Percentiles rank a stretch among this genome's conserved stretches.
phyloP scores from a whole-genome alignment of 2,329 filamentous ascomycete genomes.

The Didymella exigua region DNA sequence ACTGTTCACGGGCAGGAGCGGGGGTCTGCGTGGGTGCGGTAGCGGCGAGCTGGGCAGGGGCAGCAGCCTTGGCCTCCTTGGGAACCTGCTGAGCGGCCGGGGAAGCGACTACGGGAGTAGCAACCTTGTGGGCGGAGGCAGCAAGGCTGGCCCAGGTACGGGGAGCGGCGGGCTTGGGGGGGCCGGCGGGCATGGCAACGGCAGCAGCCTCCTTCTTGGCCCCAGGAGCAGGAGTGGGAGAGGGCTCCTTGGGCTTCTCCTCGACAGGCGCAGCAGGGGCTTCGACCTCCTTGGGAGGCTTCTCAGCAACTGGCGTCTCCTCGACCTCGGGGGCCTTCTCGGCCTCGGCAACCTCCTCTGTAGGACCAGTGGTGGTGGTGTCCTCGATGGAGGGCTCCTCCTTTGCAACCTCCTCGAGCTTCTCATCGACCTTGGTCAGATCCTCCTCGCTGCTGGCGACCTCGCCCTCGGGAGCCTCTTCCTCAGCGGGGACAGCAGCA shows the following conservation, averaged over 20 bases:
- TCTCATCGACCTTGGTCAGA: slow-evolving; percentile 67
- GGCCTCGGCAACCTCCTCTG: slow-evolving; percentile 44
- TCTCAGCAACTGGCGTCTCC: slow-evolving; percentile 48
- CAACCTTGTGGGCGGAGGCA: slow-evolving; percentile 56
- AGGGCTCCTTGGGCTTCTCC: slow-evolving; percentile 68
- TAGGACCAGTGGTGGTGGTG: slow-evolving; percentile 43
- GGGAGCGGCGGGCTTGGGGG: slow-evolving; percentile 62
- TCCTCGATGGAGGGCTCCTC: slow-evolving; percentile 38
- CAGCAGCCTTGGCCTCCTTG: slow-evolving; percentile 43
- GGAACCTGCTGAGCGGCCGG: slow-evolving; percentile 40
- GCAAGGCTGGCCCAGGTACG: slow-evolving; percentile 77
- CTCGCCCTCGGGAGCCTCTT: slow-evolving; percentile 38
- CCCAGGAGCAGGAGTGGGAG: slow-evolving; percentile 60
- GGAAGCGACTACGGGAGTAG: slow-evolving; percentile 49
- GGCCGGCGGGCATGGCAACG: slow-evolving; percentile 62
- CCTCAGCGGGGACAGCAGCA: slow-evolving; percentile 38
- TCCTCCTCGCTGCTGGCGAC: slow-evolving; percentile 52
- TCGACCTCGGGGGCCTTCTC: slow-evolving; percentile 48
- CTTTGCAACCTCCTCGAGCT: slow-evolving; percentile 68
- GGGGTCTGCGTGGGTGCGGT: slow-evolving; percentile 38
- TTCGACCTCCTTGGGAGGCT: slow-evolving; percentile 43
- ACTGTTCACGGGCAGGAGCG: slow-evolving; percentile 45
- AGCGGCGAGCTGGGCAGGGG: slow-evolving; percentile 40
- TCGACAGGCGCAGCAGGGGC: slow-evolving; percentile 44
- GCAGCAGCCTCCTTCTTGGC: slow-evolving; percentile 60